Evolutionary conservation across 768 basidiomycete species (phyloP).

Genomic region (Saitozyma podzolica): DNA sequence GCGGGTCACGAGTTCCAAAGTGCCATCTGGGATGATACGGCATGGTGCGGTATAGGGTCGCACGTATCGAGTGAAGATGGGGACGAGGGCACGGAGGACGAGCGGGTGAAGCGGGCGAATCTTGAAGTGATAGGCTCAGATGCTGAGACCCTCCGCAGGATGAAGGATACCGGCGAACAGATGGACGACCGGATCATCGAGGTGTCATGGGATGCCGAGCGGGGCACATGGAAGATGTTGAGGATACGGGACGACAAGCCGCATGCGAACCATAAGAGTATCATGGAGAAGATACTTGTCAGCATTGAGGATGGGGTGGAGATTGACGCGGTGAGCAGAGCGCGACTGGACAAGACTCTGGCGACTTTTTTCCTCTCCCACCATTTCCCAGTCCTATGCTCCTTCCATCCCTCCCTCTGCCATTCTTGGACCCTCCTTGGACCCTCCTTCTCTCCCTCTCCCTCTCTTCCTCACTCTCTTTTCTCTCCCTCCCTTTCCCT

Average conservation of each 20-base stretch:
- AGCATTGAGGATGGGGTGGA: constrained; percentile 95
- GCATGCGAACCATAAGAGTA: constrained; percentile 78
- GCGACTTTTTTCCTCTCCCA: background rate
- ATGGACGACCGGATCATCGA: constrained; percentile 92
- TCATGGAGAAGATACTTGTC: constrained; percentile 83
- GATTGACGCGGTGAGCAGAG: constrained; percentile 67
- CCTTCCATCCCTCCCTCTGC: background rate
- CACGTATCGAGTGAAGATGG: too few species aligned
- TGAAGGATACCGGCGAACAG: constrained; percentile 82
- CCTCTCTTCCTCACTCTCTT: too few species aligned
- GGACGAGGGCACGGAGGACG: too few species aligned
- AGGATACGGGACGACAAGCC: constrained; percentile 93
- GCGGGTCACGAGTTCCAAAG: too few species aligned
- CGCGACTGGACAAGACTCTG: constrained; percentile 6
- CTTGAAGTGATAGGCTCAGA: too few species aligned
- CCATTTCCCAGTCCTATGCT: background rate
- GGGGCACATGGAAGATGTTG: constrained; percentile 77
- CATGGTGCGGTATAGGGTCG: too few species aligned
- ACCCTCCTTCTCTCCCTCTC: too few species aligned
- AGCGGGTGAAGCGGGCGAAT: too few species aligned
- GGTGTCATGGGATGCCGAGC: constrained; percentile 79
- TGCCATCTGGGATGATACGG: too few species aligned
- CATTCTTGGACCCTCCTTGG: too few species aligned
- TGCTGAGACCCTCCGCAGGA: too few species aligned
- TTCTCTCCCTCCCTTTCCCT: background rate